Conservation (phyloP, 345 rosid species). For the Geranium rotundifolium region DNA sequence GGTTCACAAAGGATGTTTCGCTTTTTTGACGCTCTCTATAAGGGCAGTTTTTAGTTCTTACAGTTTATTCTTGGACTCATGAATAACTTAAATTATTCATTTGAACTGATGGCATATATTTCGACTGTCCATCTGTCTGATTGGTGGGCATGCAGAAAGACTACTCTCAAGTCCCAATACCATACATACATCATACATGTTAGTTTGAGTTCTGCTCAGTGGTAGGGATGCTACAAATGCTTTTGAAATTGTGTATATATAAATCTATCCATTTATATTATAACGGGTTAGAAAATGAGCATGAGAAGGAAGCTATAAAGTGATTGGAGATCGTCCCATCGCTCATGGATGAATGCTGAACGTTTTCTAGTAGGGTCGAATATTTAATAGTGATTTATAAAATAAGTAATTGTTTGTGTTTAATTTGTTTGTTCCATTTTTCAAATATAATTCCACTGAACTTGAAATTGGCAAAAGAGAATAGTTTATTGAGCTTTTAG, state of each 20-base stretch:
- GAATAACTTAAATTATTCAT: background rate
- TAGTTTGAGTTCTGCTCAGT: background rate
- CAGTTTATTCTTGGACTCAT: background rate
- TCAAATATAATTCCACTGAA: too few relatives aligned
- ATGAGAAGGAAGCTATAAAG: background rate
- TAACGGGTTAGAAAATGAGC: background rate
- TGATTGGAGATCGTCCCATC: background rate
- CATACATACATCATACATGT: background rate
- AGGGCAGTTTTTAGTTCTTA: background rate
- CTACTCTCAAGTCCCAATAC: background rate
- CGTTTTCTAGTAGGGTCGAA: too few relatives aligned
- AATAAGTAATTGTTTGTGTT: too few relatives aligned
- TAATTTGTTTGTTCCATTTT: too few relatives aligned
- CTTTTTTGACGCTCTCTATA: background rate
- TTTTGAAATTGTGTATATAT: too few relatives aligned
- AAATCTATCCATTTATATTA: background rate
- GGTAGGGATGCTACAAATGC: background rate
- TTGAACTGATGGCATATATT: background rate
- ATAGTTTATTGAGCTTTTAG: too few relatives aligned
- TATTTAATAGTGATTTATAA: too few relatives aligned
- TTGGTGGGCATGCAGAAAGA: background rate
- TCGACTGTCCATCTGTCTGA: background rate
- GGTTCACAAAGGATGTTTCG: background rate
- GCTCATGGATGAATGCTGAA: too few relatives aligned
- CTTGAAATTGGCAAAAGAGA: too few relatives aligned